These are phyloP conservation scores for Rossbeevera mucosa DNA, from an alignment of 768 basidiomycete species.

Conservation along the genomic window DNA sequence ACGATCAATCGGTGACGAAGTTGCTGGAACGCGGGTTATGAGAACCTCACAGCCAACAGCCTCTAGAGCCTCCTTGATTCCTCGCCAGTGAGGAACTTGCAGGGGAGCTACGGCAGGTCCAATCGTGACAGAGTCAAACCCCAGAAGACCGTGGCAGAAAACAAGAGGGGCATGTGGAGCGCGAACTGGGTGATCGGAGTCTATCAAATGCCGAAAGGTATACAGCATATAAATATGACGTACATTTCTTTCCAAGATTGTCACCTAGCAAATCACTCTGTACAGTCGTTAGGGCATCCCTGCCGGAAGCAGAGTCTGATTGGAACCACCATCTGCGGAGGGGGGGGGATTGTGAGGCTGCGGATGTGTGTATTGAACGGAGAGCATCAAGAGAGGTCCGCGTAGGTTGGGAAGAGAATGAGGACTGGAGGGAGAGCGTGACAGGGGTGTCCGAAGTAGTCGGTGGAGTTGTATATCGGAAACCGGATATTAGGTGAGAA, in stretches of 20 bases:
- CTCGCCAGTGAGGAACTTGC: conserved; percentile 93
- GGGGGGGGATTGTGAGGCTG: conserved; percentile 25
- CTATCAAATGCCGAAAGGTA: not conserved
- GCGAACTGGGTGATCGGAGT: conserved; percentile 45
- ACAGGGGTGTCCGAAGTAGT: conserved; percentile 23
- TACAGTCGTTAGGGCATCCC: conserved; percentile 40
- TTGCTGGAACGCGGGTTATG: conserved; percentile 91
- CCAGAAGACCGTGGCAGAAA: conserved; percentile 93
- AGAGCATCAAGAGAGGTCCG: conserved; percentile 57
- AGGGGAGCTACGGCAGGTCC: conserved; percentile 73
- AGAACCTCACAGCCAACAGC: conserved; percentile 86
- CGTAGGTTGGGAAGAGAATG: conserved; percentile 18
- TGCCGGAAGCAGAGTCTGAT: conserved; percentile 35
- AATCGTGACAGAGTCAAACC: conserved; percentile 82
- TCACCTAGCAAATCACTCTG: conserved; percentile 40
- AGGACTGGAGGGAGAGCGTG: conserved; percentile 12
- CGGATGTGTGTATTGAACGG: conserved; percentile 38
- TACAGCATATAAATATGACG: conserved; percentile 21
- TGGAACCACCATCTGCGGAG: conserved; percentile 49
- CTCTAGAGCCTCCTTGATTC: conserved; percentile 89
- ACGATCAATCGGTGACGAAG: conserved; percentile 80
- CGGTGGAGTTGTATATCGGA: conserved; percentile 57
- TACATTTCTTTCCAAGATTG: conserved; percentile 57
- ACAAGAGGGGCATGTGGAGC: conserved; percentile 82
- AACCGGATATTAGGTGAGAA: conserved; percentile 49